A percentile compares a stretch with the other conserved stretches of the same genome.
Conservation (phyloP, 495 filamentous ascomycete species). For the Polyplosphaeria fusca region DNA sequence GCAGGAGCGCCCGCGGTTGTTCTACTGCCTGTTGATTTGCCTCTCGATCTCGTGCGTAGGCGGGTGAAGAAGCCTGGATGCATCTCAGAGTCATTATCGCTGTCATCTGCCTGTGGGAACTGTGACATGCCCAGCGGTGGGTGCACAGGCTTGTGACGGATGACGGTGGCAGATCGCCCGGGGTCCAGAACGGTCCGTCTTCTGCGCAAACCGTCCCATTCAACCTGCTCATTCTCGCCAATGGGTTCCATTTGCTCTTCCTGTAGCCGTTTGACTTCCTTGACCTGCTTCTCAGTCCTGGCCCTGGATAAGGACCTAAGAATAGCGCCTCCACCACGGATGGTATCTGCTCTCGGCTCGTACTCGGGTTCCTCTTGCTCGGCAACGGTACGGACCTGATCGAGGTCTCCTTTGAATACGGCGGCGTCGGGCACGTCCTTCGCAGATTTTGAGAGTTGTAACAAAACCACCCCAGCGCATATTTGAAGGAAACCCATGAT, state of each 20-base stretch:
- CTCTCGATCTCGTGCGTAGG: conserved; percentile 22
- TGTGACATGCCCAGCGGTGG: conserved; percentile 86
- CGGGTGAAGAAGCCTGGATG: conserved; percentile 52
- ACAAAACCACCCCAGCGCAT: conserved; percentile 89
- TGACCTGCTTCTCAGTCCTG: conserved; percentile 72
- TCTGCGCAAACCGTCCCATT: conserved; percentile 91
- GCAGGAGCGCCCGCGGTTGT: conserved; percentile 14
- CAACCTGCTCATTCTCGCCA: conserved; percentile 69
- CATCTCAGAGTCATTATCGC: conserved; percentile 51
- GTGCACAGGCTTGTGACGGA: conserved; percentile 56
- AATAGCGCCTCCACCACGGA: conserved; percentile 87
- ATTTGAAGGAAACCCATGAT: conserved; percentile 94
- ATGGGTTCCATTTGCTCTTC: conserved; percentile 79
- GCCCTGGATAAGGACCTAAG: conserved; percentile 76
- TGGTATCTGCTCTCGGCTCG: conserved; percentile 94
- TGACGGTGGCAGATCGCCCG: conserved; percentile 41
- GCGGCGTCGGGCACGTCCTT: conserved; percentile 95
- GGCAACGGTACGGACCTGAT: conserved; percentile 91
- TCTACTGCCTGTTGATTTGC: conserved; percentile 13
- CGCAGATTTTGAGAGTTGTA: conserved; percentile 96
- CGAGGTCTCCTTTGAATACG: conserved; percentile 87
- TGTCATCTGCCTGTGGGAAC: conserved; percentile 57
- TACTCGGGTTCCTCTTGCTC: conserved; percentile 92
- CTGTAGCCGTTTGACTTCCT: conserved; percentile 74
- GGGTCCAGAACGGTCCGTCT: conserved; percentile 65